Evolutionary conservation across 108 stramenopile species (phyloP), one percentile per base, ranked within the genome.

Genomic region (Nitzschia palea): DNA sequence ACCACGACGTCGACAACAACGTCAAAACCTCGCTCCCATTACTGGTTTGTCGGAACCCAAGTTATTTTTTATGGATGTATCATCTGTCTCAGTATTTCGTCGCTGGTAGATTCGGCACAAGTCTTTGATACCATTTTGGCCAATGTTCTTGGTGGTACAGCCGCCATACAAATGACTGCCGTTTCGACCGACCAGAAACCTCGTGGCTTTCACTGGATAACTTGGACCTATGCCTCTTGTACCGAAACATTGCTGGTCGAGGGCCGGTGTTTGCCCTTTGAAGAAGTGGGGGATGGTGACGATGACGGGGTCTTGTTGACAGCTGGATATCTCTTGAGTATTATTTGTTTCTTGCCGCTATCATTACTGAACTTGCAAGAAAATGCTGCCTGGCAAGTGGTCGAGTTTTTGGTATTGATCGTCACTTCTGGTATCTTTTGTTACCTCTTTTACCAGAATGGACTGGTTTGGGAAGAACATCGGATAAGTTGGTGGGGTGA

Each of bases 101-200:
- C 64, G 3, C 53, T 81, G 18, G 75, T 76, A 53, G 80, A 81
- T 44, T 71, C 66, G n/a, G 62, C 71, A 3, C 70, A 81, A 60
- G 69, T 81, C 42, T 51, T 81, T 10, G 80, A 81, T 64, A 64
- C 68, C 18, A 47, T 77, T 26, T 42, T 76, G 45, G 74, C 40
- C 12, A 62, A 74, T 44, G 36, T 65, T 35, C 29, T 50, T 47
- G 47, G 60, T 26, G 70, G 70, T 55, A 42, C 33, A 14, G 15
- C 10, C 28, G 68, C 68, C 68, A 18, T 68, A 20, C 47, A 48
- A 48, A 18, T 48, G 15, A 48, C 47, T n/a, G 43, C 66, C 32
- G 26, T 10, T 10, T 40, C 37, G 12, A 10, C 37, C 10, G 12
- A 6, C 12, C 12, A 6, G 6, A 40, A 6, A 40, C 12, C 12